These are phyloP conservation scores for Talaromyces marneffei DNA, from an alignment of 2,329 filamentous ascomycete species.

Conservation along the genomic window DNA sequence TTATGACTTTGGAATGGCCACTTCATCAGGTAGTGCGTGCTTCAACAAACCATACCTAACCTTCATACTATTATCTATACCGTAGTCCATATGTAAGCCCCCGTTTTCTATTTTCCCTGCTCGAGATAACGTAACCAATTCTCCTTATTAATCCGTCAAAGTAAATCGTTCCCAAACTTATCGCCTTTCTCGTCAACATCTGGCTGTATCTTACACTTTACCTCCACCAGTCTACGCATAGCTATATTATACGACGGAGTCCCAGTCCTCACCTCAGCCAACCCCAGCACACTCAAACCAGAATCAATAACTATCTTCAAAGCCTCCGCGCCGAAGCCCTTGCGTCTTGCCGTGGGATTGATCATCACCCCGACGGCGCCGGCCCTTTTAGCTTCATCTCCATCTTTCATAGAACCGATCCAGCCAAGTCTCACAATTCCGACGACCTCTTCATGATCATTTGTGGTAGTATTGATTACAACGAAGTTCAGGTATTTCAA, in stretches of 20 bases:
- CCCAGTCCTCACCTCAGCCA: neutral
- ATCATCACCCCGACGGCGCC: neutral
- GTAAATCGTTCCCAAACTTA: slow-evolving; percentile 4
- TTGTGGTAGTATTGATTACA: neutral
- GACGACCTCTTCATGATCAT: neutral
- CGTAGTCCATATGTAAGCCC: neutral
- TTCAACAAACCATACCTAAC: neutral
- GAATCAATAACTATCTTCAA: slow-evolving; percentile 7
- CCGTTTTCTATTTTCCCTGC: neutral
- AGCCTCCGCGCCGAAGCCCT: neutral
- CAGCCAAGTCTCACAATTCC: neutral
- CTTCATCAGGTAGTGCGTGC: neutral
- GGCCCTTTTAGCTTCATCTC: neutral
- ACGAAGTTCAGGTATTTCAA: neutral
- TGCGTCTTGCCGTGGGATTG: neutral
- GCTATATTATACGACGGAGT: neutral
- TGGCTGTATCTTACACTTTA: neutral
- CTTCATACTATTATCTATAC: neutral
- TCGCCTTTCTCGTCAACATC: neutral
- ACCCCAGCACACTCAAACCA: neutral
- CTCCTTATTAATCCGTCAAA: neutral
- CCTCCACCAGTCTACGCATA: slow-evolving; percentile 7
- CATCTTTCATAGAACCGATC: slow-evolving; percentile 1
- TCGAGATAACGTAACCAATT: neutral
- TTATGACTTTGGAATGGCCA: neutral